Evolutionary conservation across 495 filamentous ascomycete species (phyloP).

Genomic region (Sporormia fimetaria): DNA sequence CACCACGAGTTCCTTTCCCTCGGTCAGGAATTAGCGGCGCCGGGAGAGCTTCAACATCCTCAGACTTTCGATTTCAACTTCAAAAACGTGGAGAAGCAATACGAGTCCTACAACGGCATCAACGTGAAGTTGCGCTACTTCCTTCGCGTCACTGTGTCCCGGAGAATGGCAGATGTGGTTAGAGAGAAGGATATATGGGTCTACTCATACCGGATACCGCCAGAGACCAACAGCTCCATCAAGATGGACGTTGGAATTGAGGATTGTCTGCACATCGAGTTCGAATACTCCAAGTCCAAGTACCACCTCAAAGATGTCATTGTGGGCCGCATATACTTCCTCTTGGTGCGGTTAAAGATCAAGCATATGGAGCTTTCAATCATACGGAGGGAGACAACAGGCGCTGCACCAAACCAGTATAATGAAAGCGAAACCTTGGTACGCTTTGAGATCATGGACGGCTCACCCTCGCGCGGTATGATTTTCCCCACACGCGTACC

Average conservation of each 20-base stretch:
- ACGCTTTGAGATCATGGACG: conserved; percentile 99
- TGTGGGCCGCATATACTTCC: conserved; percentile 96
- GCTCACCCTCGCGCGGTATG: conserved; percentile 82
- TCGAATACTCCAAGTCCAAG: conserved; percentile 98
- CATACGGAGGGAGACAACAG: conserved; percentile 92
- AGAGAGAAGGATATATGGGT: conserved; percentile 99
- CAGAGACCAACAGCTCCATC: conserved; percentile 94
- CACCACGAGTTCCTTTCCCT: conserved; percentile 98
- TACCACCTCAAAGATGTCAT: conserved; percentile 99
- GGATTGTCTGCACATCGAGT: conserved; percentile 98
- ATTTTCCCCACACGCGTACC: conserved; percentile 12
- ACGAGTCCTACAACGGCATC: conserved; percentile 99
- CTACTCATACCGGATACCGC: conserved; percentile 95
- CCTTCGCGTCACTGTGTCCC: conserved; percentile 88
- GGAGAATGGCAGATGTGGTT: conserved; percentile 94
- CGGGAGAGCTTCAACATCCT: conserved; percentile 94
- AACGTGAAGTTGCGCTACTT: conserved; percentile 99
- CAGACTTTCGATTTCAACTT: conserved; percentile 99
- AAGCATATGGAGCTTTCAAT: conserved; percentile 99
- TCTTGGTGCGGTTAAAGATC: conserved; percentile 96
- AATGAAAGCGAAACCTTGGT: conserved; percentile 99
- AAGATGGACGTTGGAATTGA: conserved; percentile 99
- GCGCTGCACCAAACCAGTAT: conserved; percentile 98
- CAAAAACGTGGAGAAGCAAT: conserved; percentile 99
- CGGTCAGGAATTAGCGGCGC: conserved; percentile 88